Percentiles rank a stretch among this genome's conserved stretches.
These are phyloP conservation scores for Fusarium circinatum DNA, from an alignment of 2,329 filamentous ascomycete genomes.

Conservation along the genomic window DNA sequence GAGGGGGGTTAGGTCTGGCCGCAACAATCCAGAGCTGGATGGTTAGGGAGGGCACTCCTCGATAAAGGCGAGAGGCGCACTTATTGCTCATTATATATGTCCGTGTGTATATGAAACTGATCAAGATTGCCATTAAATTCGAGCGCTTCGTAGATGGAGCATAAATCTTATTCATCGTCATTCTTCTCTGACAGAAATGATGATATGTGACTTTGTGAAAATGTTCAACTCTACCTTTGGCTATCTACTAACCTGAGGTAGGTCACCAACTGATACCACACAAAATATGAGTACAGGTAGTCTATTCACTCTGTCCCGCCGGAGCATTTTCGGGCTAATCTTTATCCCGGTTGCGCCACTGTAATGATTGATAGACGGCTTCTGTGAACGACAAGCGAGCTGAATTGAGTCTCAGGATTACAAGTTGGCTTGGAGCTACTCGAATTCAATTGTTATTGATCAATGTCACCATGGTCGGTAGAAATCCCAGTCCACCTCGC, in stretches of 20 bases:
- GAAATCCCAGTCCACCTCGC: slow-evolving; percentile 43
- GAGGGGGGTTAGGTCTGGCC: neutral
- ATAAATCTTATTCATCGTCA: neutral
- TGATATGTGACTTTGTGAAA: neutral
- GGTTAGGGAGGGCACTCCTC: neutral
- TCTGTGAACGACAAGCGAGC: neutral
- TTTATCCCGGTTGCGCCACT: neutral
- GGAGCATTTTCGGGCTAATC: neutral
- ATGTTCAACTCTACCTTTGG: neutral
- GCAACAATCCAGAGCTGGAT: neutral
- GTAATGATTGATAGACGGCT: neutral
- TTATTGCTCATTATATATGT: neutral
- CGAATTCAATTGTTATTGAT: too few relatives aligned
- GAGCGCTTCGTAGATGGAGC: neutral
- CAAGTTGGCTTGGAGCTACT: neutral
- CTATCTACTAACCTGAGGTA: neutral
- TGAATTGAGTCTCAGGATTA: neutral
- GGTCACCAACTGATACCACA: neutral
- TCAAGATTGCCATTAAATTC: neutral
- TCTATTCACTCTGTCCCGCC: neutral
- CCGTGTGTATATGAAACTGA: neutral
- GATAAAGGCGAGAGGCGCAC: neutral
- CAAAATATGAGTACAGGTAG: neutral
- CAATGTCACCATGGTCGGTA: slow-evolving; percentile 14
- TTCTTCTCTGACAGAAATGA: neutral